phyloP scores from a whole-genome alignment of 1,139 yeast species.

The Sugiyamaella pinicola region DNA sequence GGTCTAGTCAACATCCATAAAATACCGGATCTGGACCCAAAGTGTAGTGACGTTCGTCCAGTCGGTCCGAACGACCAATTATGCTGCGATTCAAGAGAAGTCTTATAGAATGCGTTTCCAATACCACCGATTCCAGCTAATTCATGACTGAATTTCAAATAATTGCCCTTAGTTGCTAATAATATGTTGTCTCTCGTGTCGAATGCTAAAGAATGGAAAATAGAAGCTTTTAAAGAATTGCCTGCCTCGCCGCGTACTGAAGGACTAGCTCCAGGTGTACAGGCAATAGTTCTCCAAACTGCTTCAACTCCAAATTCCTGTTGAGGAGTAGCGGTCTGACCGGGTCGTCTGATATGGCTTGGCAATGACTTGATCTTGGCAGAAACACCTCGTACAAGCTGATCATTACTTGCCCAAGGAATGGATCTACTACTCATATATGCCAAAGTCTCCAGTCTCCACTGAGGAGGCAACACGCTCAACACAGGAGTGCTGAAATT shows the following conservation, averaged over 20 bases:
- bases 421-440: constrained; percentile 62
- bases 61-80: constrained; percentile 30
- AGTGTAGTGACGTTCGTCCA: constrained; percentile 30
- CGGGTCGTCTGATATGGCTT: neutral
- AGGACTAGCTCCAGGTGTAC: constrained; percentile 39
- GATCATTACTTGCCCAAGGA: constrained; percentile 69
- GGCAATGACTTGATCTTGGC: constrained; percentile 47
- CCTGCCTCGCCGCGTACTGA: constrained; percentile 43
- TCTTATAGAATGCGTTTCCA: constrained; percentile 38
- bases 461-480: constrained; percentile 46
- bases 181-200: constrained; percentile 43
- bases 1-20: constrained; percentile 43
- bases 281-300: constrained; percentile 57
- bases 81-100: constrained; percentile 36
- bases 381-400: constrained; percentile 57
- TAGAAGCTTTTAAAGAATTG: constrained; percentile 42
- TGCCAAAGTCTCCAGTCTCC: constrained; percentile 57
- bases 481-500: constrained; percentile 63
- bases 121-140: constrained; percentile 41
- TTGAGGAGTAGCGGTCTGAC: constrained; percentile 10
- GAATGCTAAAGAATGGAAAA: constrained; percentile 38
- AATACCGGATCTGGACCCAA: constrained; percentile 57
- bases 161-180: constrained; percentile 53
- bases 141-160: constrained; percentile 60
- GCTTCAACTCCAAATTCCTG: constrained; percentile 66